Percentiles rank a stretch among this genome's conserved stretches.
phyloP scores from a whole-genome alignment of 306 rosid genomes.

The Gastrolobium villosum region DNA sequence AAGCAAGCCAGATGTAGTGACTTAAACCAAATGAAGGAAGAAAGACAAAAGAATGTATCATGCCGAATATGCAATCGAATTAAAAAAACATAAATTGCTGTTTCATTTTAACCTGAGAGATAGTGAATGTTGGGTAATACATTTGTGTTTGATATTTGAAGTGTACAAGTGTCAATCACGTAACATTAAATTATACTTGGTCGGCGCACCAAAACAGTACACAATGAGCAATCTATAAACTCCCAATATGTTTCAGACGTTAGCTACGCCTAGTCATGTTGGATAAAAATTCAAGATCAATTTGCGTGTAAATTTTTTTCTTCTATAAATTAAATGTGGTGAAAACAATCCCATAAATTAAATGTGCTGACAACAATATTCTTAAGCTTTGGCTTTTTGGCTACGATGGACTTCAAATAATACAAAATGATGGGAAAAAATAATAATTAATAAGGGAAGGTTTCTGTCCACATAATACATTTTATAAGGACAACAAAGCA shows the following conservation, averaged over 20 bases:
- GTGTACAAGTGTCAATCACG: neutral
- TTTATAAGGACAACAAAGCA: neutral
- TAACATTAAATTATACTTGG: neutral
- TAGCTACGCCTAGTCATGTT: conserved; percentile 9
- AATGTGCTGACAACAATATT: neutral
- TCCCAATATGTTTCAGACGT: conserved; percentile 26
- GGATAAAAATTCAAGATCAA: no score
- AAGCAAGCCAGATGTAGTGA: neutral
- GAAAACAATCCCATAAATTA: no score
- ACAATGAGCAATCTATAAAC: conserved; percentile 23
- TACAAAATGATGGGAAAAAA: neutral
- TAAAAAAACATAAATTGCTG: no score
- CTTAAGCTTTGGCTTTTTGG: neutral
- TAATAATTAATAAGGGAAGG: neutral
- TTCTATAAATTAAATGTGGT: no score
- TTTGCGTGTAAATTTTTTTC: no score
- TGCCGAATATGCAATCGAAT: neutral
- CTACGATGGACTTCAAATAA: neutral
- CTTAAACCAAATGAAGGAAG: neutral
- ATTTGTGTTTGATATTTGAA: neutral
- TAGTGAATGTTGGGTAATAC: neutral
- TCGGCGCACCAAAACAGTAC: conserved; percentile 1
- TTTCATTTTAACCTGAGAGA: neutral
- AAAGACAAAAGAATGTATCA: neutral
- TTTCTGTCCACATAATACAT: neutral